These are phyloP conservation scores for Talaromyces atroroseus DNA, from an alignment of 2,329 filamentous ascomycete genomes.

Conservation along the genomic window DNA sequence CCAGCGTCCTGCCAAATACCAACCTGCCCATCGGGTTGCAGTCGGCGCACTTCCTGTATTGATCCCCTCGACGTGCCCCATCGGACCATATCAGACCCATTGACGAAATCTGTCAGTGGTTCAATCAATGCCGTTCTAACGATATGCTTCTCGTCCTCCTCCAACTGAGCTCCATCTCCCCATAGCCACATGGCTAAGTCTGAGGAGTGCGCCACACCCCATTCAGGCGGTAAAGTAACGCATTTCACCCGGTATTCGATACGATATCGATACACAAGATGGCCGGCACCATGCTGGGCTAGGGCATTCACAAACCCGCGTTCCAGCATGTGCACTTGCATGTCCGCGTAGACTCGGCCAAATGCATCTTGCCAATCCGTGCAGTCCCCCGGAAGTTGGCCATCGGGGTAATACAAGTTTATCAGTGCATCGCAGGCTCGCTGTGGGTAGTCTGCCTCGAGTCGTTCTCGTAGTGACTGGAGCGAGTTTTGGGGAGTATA, in stretches of 20 bases:
- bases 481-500: conserved; percentile 42
- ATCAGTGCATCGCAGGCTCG: conserved; percentile 41
- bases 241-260: conserved; percentile 50
- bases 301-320: conserved; percentile 48
- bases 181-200: conserved; percentile 54
- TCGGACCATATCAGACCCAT: conserved; percentile 15
- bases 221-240: conserved; percentile 40
- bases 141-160: conserved; percentile 40
- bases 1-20: conserved; percentile 47
- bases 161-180: conserved; percentile 44
- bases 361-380: conserved; percentile 49
- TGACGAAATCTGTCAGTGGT: conserved; percentile 27
- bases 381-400: conserved; percentile 34
- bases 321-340: conserved; percentile 51
- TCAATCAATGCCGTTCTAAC: conserved; percentile 27
- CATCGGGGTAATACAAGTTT: conserved; percentile 39
- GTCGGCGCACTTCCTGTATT: conserved; percentile 36
- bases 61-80: conserved; percentile 18
- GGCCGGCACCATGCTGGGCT: conserved; percentile 37
- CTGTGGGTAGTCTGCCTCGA: conserved; percentile 50
- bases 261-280: conserved; percentile 48
- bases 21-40: conserved; percentile 43
- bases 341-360: conserved; percentile 51
- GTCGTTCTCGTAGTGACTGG: conserved; percentile 39
- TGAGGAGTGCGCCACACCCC: conserved; percentile 51